Conservation (phyloP, 768 basidiomycete genomes). For the Pleurotus platypus region DNA sequence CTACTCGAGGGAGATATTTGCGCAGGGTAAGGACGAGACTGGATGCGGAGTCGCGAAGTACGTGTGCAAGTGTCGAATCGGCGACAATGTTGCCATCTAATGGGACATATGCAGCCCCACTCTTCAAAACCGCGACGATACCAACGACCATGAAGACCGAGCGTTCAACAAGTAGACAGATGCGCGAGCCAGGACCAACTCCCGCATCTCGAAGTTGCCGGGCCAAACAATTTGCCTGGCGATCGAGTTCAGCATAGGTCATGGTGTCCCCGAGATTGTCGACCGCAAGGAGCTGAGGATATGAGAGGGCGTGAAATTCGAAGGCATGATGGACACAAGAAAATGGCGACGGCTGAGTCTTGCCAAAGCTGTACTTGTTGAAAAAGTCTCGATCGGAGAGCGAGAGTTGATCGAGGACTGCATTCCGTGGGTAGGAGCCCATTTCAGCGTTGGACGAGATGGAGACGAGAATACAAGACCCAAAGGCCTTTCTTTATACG, state of each 20-base stretch:
- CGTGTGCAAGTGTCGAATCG: constrained; percentile 37
- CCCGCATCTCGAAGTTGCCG: constrained; percentile 31
- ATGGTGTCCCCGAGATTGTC: constrained; percentile 23
- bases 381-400: constrained; percentile 40
- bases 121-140: constrained; percentile 42
- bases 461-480: constrained; percentile 4
- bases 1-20: constrained; percentile 31
- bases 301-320: constrained; percentile 19
- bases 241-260: constrained; percentile 27
- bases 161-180: constrained; percentile 43
- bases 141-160: constrained; percentile 39
- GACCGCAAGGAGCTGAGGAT: constrained; percentile 21
- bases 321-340: constrained; percentile 22
- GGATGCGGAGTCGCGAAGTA: constrained; percentile 34
- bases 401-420: constrained; percentile 29
- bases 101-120: constrained; percentile 45
- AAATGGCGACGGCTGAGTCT: constrained; percentile 10
- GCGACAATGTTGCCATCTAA: constrained; percentile 45
- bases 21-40: constrained; percentile 32
- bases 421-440: constrained; percentile 48
- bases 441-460: constrained; percentile 72
- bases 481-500: constrained; percentile 10
- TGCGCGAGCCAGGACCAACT: constrained; percentile 36
- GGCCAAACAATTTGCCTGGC: constrained; percentile 27
- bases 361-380: constrained; percentile 40